Evolutionary conservation across 805 yeast genomes (phyloP).

Genomic region (Wickerhamiella sergipiensis): DNA sequence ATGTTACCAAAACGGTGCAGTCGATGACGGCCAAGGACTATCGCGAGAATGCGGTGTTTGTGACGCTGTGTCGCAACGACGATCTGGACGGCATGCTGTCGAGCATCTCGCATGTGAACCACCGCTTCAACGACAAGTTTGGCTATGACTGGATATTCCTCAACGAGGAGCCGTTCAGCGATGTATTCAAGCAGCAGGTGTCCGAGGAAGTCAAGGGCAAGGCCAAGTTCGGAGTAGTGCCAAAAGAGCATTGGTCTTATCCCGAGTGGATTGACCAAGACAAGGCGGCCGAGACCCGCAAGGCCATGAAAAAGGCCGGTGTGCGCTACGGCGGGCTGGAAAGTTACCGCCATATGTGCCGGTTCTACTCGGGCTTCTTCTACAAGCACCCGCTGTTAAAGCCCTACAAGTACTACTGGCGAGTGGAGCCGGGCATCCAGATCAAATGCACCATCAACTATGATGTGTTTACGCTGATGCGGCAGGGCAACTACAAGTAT

Average conservation of each 20-base stretch:
- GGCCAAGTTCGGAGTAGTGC: constrained; percentile 49
- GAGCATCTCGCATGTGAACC: constrained; percentile 51
- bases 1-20: background rate
- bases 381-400: constrained; percentile 43
- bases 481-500: constrained; percentile 39
- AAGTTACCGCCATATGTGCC: constrained; percentile 68
- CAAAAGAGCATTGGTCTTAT: constrained; percentile 50
- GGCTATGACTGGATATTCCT: constrained; percentile 72
- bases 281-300: constrained; percentile 33
- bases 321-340: constrained; percentile 47
- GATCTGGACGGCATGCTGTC: constrained; percentile 45
- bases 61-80: constrained; percentile 54
- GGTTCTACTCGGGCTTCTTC: constrained; percentile 65
- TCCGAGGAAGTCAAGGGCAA: constrained; percentile 42
- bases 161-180: constrained; percentile 52
- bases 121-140: constrained; percentile 45
- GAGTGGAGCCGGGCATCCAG: constrained; percentile 59
- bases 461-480: constrained; percentile 51
- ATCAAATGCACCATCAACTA: constrained; percentile 46
- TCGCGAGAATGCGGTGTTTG: constrained; percentile 33
- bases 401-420: constrained; percentile 59
- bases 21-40: background rate
- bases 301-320: constrained; percentile 30
- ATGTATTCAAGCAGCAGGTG: constrained; percentile 39
- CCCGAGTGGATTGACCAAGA: constrained; percentile 52